Percentiles rank a stretch among this genome's conserved stretches.
phyloP scores from a whole-genome alignment of 2,329 filamentous ascomycete species.

The Trichoderma koningiopsis region DNA sequence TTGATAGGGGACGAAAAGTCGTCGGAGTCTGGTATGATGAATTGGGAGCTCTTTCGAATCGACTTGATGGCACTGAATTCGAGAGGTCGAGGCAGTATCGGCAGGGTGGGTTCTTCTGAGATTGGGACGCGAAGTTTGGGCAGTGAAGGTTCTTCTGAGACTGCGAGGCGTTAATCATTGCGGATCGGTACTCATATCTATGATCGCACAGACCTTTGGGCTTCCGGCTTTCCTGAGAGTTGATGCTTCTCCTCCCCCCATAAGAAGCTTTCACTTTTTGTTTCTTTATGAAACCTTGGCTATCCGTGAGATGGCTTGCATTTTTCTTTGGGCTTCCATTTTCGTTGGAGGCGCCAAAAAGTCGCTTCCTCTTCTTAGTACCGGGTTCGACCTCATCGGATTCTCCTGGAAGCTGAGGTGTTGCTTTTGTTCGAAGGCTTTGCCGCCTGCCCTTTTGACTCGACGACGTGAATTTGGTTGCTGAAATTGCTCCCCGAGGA shows the following conservation, averaged over 20 bases:
- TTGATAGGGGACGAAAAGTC: conserved; percentile 11
- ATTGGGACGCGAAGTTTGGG: neutral
- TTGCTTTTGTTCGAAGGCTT: neutral
- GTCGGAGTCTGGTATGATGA: conserved; percentile 5
- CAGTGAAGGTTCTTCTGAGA: neutral
- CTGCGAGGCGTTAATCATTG: neutral
- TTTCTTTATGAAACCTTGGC: conserved; percentile 33
- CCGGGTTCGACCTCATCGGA: conserved; percentile 1
- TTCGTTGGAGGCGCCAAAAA: conserved; percentile 21
- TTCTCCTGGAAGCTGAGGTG: neutral
- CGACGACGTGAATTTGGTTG: conserved; percentile 37
- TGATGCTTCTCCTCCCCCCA: conserved; percentile 29
- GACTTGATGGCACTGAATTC: neutral
- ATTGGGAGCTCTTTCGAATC: conserved; percentile 12
- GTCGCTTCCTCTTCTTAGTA: conserved; percentile 24
- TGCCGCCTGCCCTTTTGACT: neutral
- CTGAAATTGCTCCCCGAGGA: conserved; percentile 38
- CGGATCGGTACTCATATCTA: neutral
- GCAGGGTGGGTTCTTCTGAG: neutral
- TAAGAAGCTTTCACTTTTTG: conserved; percentile 33
- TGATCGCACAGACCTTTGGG: conserved; percentile 6
- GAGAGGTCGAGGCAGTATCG: neutral
- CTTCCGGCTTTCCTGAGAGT: conserved; percentile 30
- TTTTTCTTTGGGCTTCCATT: conserved; percentile 18
- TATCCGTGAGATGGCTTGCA: conserved; percentile 31